Conservation (phyloP, 768 basidiomycete species). For the Tephrocybe sp. region DNA sequence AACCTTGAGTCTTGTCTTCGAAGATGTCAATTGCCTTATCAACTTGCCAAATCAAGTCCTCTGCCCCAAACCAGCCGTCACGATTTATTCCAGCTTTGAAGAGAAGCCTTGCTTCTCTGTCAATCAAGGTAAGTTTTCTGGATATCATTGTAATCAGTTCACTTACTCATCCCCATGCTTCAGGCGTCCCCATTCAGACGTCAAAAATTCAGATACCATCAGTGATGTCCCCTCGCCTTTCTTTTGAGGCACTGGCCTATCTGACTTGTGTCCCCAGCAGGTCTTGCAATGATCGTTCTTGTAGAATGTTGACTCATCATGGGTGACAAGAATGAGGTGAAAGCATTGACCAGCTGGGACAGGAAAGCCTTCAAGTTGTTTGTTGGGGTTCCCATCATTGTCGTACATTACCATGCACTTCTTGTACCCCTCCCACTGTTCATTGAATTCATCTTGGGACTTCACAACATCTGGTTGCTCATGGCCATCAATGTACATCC, state of each 20-base stretch:
- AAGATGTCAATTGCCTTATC: conserved; percentile 22
- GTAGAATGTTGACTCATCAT: conserved; percentile 25
- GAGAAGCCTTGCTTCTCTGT: conserved; percentile 19
- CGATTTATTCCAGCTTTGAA: conserved; percentile 23
- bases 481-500: too few species aligned
- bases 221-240: conserved; percentile 31
- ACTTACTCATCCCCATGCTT: conserved; percentile 11
- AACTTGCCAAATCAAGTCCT: conserved; percentile 23
- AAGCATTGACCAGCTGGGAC: too few species aligned
- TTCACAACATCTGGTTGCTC: too few species aligned
- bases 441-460: too few species aligned
- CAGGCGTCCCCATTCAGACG: conserved; percentile 22
- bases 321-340: not conserved
- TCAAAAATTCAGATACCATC: conserved; percentile 32
- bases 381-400: too few species aligned
- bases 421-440: too few species aligned
- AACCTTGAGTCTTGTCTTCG: conserved; percentile 15
- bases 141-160: not conserved
- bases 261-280: conserved; percentile 18
- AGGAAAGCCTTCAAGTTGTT: too few species aligned
- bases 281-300: conserved; percentile 23
- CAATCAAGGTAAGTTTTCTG: not conserved
- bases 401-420: too few species aligned
- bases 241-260: conserved; percentile 18
- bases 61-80: conserved; percentile 25